Percentiles rank a stretch among this genome's conserved stretches.
phyloP scores from a whole-genome alignment of 176 grass and related monocot species.

The Aegilops longissima region DNA sequence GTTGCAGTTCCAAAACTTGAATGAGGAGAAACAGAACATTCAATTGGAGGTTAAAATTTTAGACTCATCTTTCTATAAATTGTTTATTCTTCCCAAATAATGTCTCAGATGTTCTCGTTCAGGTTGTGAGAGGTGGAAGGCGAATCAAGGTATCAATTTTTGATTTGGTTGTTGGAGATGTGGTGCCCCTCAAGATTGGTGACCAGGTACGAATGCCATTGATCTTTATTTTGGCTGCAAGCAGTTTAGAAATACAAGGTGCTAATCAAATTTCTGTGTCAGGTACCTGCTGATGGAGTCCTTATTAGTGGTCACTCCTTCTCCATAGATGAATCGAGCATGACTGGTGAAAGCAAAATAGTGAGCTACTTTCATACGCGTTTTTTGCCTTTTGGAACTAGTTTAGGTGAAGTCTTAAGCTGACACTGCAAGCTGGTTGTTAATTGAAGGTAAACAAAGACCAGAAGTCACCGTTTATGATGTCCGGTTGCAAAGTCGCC shows the following conservation, averaged over 20 bases:
- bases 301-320: constrained; percentile 91
- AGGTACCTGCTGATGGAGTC: constrained; percentile 94
- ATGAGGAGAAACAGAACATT: constrained; percentile 95
- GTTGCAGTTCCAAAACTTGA: constrained; percentile 92
- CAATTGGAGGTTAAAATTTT: constrained; percentile 64
- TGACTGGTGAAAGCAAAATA: constrained; percentile 97
- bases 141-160: constrained; percentile 81
- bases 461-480: constrained; percentile 80
- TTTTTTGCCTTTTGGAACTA: background rate
- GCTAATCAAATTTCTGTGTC: constrained; percentile 28
- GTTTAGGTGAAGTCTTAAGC: constrained; percentile 4
- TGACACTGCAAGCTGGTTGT: constrained; percentile 13
- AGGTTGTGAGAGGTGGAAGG: constrained; percentile 84
- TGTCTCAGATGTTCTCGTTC: constrained; percentile 25
- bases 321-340: constrained; percentile 94
- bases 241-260: background rate
- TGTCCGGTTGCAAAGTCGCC: constrained; percentile 98
- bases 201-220: constrained; percentile 66
- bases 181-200: constrained; percentile 91
- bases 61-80: background rate
- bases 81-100: background rate
- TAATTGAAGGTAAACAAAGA: constrained; percentile 73
- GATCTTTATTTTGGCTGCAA: constrained; percentile 23
- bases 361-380: constrained; percentile 43
- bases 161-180: constrained; percentile 87